Conservation (phyloP, 805 yeast species). For the Saccharomycopsis amapae region DNA sequence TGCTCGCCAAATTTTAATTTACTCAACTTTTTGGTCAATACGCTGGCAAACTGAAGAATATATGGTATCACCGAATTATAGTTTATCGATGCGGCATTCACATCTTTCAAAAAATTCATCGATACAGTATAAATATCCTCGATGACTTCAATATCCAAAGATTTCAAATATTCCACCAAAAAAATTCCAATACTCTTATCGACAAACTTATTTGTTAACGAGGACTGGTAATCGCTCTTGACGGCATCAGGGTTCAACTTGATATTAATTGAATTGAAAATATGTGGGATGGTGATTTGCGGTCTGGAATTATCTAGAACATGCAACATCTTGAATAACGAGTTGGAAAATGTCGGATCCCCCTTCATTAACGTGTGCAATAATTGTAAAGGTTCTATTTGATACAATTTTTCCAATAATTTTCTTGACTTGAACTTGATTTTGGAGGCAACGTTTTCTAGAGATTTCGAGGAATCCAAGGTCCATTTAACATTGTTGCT, state of each 20-base stretch:
- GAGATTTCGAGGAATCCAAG: conserved; percentile 29
- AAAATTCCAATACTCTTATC: conserved; percentile 43
- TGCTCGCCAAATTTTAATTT: conserved; percentile 55
- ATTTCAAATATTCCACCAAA: conserved; percentile 50
- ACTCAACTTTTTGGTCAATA: conserved; percentile 50
- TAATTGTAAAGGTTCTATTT: conserved; percentile 64
- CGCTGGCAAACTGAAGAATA: conserved; percentile 44
- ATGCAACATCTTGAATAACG: conserved; percentile 58
- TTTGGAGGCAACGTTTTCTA: conserved; percentile 45
- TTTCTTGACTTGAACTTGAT: conserved; percentile 64
- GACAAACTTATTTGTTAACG: conserved; percentile 40
- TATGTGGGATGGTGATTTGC: conserved; percentile 59
- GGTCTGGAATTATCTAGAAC: conserved; percentile 82
- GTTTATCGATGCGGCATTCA: conserved; percentile 37
- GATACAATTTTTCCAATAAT: conserved; percentile 55
- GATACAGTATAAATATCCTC: conserved; percentile 70
- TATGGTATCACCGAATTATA: conserved; percentile 47
- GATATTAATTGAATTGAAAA: conserved; percentile 48
- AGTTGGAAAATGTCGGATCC: conserved; percentile 25
- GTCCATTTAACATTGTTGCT: conserved; percentile 10
- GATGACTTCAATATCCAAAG: conserved; percentile 68
- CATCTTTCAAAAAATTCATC: conserved; percentile 53
- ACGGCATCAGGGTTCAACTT: conserved; percentile 34
- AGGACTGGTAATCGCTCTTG: conserved; percentile 25
- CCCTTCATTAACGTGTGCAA: conserved; percentile 54